phyloP scores from a whole-genome alignment of 257 asterid species.

The Solanum gandarillasii region DNA sequence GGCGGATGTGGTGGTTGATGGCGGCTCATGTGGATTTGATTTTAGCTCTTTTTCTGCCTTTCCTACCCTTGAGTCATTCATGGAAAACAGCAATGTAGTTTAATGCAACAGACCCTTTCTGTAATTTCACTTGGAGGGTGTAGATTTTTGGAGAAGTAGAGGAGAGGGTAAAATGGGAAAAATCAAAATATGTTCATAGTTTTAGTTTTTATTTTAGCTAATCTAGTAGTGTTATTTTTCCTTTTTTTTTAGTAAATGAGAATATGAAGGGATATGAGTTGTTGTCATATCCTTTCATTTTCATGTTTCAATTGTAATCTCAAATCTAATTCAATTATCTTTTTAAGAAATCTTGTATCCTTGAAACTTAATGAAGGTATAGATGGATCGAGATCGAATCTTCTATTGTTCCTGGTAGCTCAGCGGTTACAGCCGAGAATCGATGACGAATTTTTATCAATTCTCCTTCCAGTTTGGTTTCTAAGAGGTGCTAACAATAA shows the following conservation, averaged over 20 bases:
- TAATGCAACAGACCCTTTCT: background rate
- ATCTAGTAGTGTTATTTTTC: background rate
- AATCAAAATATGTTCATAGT: conserved; percentile 17
- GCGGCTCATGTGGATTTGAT: conserved; percentile 27
- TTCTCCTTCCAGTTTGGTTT: no score
- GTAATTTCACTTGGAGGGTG: background rate
- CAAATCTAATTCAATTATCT: background rate
- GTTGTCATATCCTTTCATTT: background rate
- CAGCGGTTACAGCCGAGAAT: no score
- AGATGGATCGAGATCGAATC: no score
- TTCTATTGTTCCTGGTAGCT: no score
- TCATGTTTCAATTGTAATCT: background rate
- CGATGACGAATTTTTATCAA: no score
- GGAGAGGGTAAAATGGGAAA: conserved; percentile 30
- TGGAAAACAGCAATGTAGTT: conserved; percentile 47
- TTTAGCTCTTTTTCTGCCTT: conserved; percentile 47
- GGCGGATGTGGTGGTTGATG: background rate
- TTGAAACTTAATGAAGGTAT: no score
- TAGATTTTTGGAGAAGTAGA: background rate
- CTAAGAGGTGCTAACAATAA: no score
- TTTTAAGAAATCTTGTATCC: background rate
- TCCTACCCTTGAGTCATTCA: conserved; percentile 92
- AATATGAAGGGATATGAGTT: conserved; percentile 1
- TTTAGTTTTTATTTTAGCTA: background rate
- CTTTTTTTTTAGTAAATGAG: background rate